Evolutionary conservation across 129 eudicot species (phyloP).

Genomic region (Helianthus annuus): HanXRQr2.0-SUNRISE NC_035438.2:18383401-18383900

Average conservation of each 20-base stretch:
- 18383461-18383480: no score
- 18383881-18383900: constrained; percentile 16
- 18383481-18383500: no score
- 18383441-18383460: no score
- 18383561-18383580: no score
- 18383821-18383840: neutral
- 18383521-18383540: no score
- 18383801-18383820: constrained; percentile 2
- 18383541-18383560: no score
- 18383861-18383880: constrained; percentile 38
- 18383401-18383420: no score
- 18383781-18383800: constrained; percentile 31
- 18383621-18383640: constrained; percentile 26
- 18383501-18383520: no score
- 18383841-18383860: constrained; percentile 30
- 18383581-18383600: no score
- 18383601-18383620: no score
- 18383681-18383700: constrained; percentile 26
- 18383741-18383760: constrained; percentile 19
- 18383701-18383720: constrained; percentile 18
- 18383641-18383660: constrained; percentile 18
- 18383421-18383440: no score
- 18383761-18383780: constrained; percentile 27
- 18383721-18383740: constrained; percentile 13
- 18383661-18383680: constrained; percentile 19